These are phyloP conservation scores for Pythium graminicola DNA, from an alignment of 352 stramenopile genomes.

Conservation along the genomic window DNA sequence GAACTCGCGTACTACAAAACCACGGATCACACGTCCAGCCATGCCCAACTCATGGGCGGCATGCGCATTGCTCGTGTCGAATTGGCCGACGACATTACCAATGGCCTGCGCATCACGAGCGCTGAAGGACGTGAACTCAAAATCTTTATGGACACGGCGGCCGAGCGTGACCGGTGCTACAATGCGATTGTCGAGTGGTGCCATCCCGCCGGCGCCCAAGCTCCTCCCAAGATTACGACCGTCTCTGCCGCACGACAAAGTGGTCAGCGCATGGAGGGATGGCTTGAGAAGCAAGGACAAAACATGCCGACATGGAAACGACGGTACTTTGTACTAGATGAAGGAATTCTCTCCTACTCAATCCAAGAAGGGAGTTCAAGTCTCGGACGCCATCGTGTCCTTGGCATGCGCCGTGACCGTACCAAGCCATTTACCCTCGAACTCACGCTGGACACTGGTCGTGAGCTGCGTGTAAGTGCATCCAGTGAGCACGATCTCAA, in stretches of 20 bases:
- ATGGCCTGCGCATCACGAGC: conserved; percentile 58
- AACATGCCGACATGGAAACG: conserved; percentile 68
- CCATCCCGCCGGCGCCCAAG: background rate
- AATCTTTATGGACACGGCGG: conserved; percentile 73
- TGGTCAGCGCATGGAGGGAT: conserved; percentile 25
- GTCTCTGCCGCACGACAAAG: no score
- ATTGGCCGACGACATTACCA: conserved; percentile 57
- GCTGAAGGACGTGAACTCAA: conserved; percentile 66
- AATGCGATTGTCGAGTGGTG: conserved; percentile 42
- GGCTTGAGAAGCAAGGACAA: conserved; percentile 68
- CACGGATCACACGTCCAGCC: conserved; percentile 37
- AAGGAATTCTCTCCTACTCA: conserved; percentile 58
- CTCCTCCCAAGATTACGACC: no score
- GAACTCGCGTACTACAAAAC: conserved; percentile 79
- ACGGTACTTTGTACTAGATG: conserved; percentile 62
- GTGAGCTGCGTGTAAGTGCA: conserved; percentile 57
- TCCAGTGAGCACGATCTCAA: conserved; percentile 61
- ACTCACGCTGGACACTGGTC: conserved; percentile 54
- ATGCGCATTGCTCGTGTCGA: conserved; percentile 68
- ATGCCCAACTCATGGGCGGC: conserved; percentile 49
- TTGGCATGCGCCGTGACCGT: conserved; percentile 48
- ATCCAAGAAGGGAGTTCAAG: conserved; percentile 39
- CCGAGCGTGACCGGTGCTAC: conserved; percentile 66
- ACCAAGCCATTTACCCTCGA: conserved; percentile 53
- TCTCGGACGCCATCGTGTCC: conserved; percentile 46